Evolutionary conservation across 2,329 filamentous ascomycete species (phyloP), one percentile per base, ranked within the genome.

Genomic region (Pseudodiploospora longispora): DNA sequence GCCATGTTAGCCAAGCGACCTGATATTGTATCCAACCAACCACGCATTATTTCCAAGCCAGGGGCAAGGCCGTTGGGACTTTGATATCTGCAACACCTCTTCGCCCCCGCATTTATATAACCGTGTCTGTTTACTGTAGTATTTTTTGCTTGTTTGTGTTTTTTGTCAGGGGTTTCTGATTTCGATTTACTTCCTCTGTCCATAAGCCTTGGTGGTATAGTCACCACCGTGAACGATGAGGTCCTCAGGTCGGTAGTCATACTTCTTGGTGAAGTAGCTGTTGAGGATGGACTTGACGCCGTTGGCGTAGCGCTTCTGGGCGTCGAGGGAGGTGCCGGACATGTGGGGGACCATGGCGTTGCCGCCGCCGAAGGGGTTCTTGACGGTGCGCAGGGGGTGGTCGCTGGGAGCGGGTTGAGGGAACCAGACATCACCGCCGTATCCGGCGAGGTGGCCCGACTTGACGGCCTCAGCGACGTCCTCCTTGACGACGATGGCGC

Each of bases 311-410:
- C 89, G 82, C 72, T 87, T 83, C 78, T 98, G 93, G 47, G 93
- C 93, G 64, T 98, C 93, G 63, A 98, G 84, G n/a, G 90, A 95
- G 47, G 91, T 97, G 64, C 93, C 93, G 9, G 89, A 95, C 88
- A 97, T 95, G 82, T 97, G 93, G 46, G 93, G 88, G 48, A 96
- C 90, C 87, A 93, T 98, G 71, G 90, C 93, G 72, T 97, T 97
- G 64, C 93, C 93, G 62, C 91, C 93, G 57, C 90, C 91, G 76
- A 87, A 95, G 64, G 87, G 86, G 79, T 91, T 93, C 79, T 90
- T 84, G 66, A 87, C 91, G 65, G 83, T 86, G 65, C 93, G 89
- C 61, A 98, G 86, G 48, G 82, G 80, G 78, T 98, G 93, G 63
- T 96, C 90, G 70, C 82, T 79, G 62, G 90, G 90, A 27, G 93